Evolutionary conservation across 148 eudicot species (phyloP).

Genomic region (Rhododendron mucronatum): DNA sequence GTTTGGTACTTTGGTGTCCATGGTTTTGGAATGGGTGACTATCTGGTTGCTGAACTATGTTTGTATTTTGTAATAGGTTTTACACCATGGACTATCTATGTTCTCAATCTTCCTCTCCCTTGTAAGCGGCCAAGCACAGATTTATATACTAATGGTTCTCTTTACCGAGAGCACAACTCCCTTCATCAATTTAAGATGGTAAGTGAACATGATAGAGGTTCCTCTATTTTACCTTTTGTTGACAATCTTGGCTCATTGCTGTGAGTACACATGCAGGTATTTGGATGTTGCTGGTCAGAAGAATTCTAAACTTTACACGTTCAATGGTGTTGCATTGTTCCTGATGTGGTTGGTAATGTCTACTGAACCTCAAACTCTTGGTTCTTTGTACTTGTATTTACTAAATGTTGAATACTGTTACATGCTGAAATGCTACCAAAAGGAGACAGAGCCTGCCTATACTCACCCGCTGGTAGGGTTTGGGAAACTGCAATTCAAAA

Average conservation of each 20-base stretch:
- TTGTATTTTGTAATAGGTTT: slow-evolving; percentile 39
- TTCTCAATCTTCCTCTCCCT: slow-evolving; percentile 55
- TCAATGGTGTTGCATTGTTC: slow-evolving; percentile 78
- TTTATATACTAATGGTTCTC: slow-evolving; percentile 78
- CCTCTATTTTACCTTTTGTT: background rate
- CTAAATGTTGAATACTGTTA: background rate
- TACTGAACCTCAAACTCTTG: background rate
- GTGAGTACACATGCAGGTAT: slow-evolving; percentile 47
- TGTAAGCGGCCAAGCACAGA: slow-evolving; percentile 56
- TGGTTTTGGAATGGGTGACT: background rate
- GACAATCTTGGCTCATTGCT: background rate
- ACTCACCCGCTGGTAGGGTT: background rate
- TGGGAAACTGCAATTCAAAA: background rate
- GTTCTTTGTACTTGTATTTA: background rate
- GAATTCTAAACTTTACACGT: slow-evolving; percentile 62
- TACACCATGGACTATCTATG: slow-evolving; percentile 84
- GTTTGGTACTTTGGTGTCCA: background rate
- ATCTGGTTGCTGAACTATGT: background rate
- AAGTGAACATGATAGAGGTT: slow-evolving; percentile 9
- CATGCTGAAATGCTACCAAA: background rate
- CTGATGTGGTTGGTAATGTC: slow-evolving; percentile 84
- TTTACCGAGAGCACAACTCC: slow-evolving; percentile 89
- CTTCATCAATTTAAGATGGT: slow-evolving; percentile 92
- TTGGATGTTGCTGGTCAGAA: slow-evolving; percentile 79
- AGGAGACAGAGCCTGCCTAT: background rate